These are phyloP conservation scores for Rhexocercosporidium sp. DNA, from an alignment of 2,329 filamentous ascomycete species.

Conservation along the genomic window DNA sequence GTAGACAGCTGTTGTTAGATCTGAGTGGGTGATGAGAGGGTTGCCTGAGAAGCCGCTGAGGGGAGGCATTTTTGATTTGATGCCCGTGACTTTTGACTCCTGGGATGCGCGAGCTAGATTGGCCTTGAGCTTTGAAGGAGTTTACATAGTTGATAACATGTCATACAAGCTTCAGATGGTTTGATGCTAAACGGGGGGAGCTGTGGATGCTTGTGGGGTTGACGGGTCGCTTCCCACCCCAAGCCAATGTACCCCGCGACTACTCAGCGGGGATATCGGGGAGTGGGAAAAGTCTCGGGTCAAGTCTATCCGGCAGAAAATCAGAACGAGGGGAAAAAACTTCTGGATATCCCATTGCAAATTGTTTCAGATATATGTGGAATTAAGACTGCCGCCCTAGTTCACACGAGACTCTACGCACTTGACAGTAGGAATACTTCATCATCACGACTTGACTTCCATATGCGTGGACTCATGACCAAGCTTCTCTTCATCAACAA, in stretches of 20 bases:
- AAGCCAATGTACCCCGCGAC: neutral
- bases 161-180: too few species aligned
- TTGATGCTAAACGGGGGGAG: too few species aligned
- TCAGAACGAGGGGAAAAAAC: too few species aligned
- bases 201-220: neutral
- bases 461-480: neutral
- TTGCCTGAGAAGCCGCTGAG: constrained; percentile 29
- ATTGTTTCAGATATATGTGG: neutral
- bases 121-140: neutral
- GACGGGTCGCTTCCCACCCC: neutral
- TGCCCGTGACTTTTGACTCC: neutral
- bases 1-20: constrained; percentile 44
- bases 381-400: neutral
- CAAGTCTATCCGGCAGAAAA: neutral
- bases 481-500: constrained; percentile 4
- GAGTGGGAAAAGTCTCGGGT: constrained; percentile 9
- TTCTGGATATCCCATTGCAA: too few species aligned
- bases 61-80: constrained; percentile 27
- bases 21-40: constrained; percentile 39
- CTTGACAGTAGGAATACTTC: neutral
- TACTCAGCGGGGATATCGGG: neutral
- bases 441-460: neutral
- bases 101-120: neutral
- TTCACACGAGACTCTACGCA: neutral
- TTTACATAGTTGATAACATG: neutral